These are phyloP conservation scores for Coriaria nepalensis DNA, from an alignment of 306 rosid genomes.

Conservation along the genomic window DNA sequence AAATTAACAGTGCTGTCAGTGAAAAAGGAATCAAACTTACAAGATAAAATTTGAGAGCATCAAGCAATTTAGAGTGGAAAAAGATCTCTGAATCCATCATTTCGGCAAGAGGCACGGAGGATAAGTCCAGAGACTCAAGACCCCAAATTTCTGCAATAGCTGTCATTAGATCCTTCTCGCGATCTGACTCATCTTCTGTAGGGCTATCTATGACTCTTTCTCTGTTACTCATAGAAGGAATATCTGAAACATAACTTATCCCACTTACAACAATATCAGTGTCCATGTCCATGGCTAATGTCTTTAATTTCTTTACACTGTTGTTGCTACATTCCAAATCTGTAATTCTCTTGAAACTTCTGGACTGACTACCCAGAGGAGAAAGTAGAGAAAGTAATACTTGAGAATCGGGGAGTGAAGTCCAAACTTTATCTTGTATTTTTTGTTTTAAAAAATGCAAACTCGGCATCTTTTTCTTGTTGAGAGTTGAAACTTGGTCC, in stretches of 20 bases:
- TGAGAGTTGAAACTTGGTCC: slow-evolving; percentile 20
- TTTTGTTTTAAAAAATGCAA: slow-evolving; percentile 39
- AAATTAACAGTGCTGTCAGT: too few relatives aligned
- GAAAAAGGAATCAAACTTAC: slow-evolving; percentile 31
- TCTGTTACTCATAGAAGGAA: slow-evolving; percentile 16
- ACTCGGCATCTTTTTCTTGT: slow-evolving; percentile 12
- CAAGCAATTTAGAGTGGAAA: slow-evolving; percentile 55
- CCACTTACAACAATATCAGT: slow-evolving; percentile 65
- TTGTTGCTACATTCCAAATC: slow-evolving; percentile 20
- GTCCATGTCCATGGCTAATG: slow-evolving; percentile 26
- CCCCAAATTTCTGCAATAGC: slow-evolving; percentile 64
- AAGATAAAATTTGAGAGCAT: slow-evolving; percentile 54
- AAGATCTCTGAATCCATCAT: slow-evolving; percentile 32
- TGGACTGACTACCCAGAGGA: slow-evolving; percentile 39
- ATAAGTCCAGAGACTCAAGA: slow-evolving; percentile 12
- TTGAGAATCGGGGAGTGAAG: slow-evolving; percentile 70
- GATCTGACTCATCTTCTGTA: slow-evolving; percentile 24
- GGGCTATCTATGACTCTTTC: slow-evolving; percentile 21
- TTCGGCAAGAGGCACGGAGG: slow-evolving; percentile 20
- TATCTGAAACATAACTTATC: slow-evolving; percentile 25
- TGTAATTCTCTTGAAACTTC: slow-evolving; percentile 38
- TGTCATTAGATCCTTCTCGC: slow-evolving; percentile 28
- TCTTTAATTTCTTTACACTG: slow-evolving; percentile 39
- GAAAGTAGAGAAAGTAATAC: slow-evolving; percentile 56
- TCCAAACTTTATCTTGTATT: slow-evolving; percentile 55